Percentiles rank a stretch among this genome's conserved stretches.
These are phyloP conservation scores for Saccharomyces paradoxus DNA, from an alignment of 805 yeast genomes.

Conservation along the genomic window DNA sequence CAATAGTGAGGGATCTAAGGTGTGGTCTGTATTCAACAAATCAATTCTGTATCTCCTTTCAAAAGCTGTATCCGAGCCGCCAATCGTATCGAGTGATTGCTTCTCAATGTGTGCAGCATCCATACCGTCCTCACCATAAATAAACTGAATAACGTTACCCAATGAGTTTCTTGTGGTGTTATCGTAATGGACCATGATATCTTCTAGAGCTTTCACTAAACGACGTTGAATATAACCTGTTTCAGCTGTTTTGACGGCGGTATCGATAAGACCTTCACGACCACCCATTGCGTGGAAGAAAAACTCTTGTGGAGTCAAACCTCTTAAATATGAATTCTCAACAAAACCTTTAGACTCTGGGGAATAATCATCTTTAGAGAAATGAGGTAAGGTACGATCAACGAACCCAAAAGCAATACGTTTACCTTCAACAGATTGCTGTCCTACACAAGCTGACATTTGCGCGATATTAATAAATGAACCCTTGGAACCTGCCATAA, in stretches of 20 bases:
- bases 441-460: slow-evolving; percentile 99
- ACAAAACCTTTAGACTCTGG: slow-evolving; percentile 98
- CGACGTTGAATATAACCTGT: slow-evolving; percentile 98
- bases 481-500: slow-evolving; percentile 97
- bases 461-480: slow-evolving; percentile 97
- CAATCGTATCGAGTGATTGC: slow-evolving; percentile 90
- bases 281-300: slow-evolving; percentile 99
- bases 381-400: slow-evolving; percentile 94
- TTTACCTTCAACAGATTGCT: slow-evolving; percentile 98
- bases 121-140: slow-evolving; percentile 98
- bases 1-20: slow-evolving; percentile 62
- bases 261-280: slow-evolving; percentile 98
- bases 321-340: slow-evolving; percentile 93
- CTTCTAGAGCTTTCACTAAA: slow-evolving; percentile 91
- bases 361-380: slow-evolving; percentile 95
- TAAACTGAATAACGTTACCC: slow-evolving; percentile 92
- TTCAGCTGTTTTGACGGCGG: slow-evolving; percentile 98
- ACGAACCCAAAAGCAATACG: slow-evolving; percentile 97
- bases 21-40: slow-evolving; percentile 57
- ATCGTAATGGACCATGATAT: slow-evolving; percentile 95
- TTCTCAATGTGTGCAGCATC: slow-evolving; percentile 98
- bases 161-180: slow-evolving; percentile 96
- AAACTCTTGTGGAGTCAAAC: slow-evolving; percentile 96
- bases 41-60: slow-evolving; percentile 82
- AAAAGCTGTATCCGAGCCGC: slow-evolving; percentile 80